A percentile compares a stretch with the other conserved stretches of the same genome.
Conservation (phyloP, 352 stramenopile genomes). For the Phytophthora europaea region DNA sequence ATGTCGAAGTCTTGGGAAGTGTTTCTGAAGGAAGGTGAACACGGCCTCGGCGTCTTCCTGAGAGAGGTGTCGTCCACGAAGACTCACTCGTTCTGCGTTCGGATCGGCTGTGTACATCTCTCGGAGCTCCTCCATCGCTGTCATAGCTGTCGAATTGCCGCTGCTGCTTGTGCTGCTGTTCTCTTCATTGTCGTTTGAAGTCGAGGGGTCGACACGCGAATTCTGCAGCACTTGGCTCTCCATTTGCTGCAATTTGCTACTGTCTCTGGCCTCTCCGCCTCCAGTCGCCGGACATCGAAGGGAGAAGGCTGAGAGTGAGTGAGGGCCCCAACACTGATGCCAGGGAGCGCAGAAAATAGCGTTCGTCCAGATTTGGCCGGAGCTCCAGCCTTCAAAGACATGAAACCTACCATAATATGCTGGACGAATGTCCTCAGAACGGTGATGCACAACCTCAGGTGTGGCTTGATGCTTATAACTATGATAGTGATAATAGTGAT, state of each 20-base stretch:
- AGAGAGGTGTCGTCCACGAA: constrained; percentile 46
- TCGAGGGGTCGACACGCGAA: background rate
- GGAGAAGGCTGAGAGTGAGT: constrained; percentile 25
- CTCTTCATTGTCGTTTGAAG: constrained; percentile 24
- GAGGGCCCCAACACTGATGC: background rate
- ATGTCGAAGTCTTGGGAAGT: constrained; percentile 61
- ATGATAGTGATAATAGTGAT: too few relatives aligned
- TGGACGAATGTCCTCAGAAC: constrained; percentile 4
- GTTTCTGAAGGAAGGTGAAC: constrained; percentile 47
- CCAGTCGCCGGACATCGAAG: constrained; percentile 19
- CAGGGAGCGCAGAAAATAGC: constrained; percentile 34
- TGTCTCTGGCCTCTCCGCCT: background rate
- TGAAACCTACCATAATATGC: constrained; percentile 21
- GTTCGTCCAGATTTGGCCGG: constrained; percentile 30
- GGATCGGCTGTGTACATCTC: constrained; percentile 50
- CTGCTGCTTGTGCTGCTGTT: constrained; percentile 30
- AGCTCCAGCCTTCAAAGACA: background rate
- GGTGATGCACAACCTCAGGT: background rate
- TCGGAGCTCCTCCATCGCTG: constrained; percentile 59
- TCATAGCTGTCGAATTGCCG: constrained; percentile 37
- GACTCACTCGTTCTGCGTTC: constrained; percentile 53
- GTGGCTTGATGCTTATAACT: too few relatives aligned
- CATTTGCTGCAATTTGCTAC: constrained; percentile 26
- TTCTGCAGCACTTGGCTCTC: constrained; percentile 7
- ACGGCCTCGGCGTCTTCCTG: constrained; percentile 34